A percentile compares a stretch with the other conserved stretches of the same genome.
phyloP scores from a whole-genome alignment of 306 rosid species.

The Trifolium dubium region DNA sequence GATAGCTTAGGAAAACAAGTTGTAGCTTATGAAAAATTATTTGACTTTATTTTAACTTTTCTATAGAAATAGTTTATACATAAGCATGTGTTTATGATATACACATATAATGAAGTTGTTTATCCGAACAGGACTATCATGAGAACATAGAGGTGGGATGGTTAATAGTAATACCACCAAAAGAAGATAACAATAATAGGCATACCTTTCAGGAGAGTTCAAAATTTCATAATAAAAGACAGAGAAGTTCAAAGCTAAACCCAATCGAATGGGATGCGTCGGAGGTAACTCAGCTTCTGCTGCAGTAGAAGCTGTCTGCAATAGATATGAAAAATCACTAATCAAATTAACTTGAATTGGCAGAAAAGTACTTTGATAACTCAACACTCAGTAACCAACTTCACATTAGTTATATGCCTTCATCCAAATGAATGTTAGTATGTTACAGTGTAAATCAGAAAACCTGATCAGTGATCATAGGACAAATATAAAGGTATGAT shows the following conservation, averaged over 20 bases:
- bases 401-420: neutral
- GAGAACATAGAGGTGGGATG: neutral
- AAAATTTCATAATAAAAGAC: conserved; percentile 76
- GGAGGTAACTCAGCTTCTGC: conserved; percentile 63
- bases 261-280: conserved; percentile 73
- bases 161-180: neutral
- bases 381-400: neutral
- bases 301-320: conserved; percentile 54
- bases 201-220: conserved; percentile 73
- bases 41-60: too few species aligned
- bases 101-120: too few species aligned
- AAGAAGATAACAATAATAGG: neutral
- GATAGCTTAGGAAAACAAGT: too few species aligned
- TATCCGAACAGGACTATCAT: too few species aligned
- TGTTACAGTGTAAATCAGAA: neutral
- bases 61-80: too few species aligned
- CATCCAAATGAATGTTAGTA: neutral
- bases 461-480: conserved; percentile 1
- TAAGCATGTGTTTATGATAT: too few species aligned
- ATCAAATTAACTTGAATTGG: conserved; percentile 14
- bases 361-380: neutral
- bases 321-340: conserved; percentile 20
- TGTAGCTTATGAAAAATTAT: too few species aligned
- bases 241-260: conserved; percentile 69
- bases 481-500: neutral